Conservation (phyloP, 768 basidiomycete species). For the Auriscalpium orientale region DNA sequence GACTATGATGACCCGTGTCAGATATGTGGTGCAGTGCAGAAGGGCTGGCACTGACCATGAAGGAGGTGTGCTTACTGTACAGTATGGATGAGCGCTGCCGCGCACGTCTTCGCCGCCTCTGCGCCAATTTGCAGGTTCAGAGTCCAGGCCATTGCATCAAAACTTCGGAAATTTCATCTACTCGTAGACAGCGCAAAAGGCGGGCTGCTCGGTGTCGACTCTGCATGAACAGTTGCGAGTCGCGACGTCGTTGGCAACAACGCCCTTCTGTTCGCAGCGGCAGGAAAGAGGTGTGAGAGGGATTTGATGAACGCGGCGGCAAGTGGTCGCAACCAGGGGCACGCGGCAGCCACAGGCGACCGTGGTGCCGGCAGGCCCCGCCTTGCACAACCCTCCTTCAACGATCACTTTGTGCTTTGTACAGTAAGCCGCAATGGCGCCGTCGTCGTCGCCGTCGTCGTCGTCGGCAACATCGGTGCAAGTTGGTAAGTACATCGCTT, state of each 20-base stretch:
- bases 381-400: conserved; percentile 1
- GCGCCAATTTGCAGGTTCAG: too few relatives aligned
- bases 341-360: background rate
- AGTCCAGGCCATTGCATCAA: too few relatives aligned
- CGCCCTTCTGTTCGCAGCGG: background rate
- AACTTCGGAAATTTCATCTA: too few relatives aligned
- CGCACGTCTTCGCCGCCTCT: too few relatives aligned
- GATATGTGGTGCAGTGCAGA: background rate
- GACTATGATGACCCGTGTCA: background rate
- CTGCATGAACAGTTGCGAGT: background rate
- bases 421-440: conserved; percentile 47
- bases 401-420: conserved; percentile 7
- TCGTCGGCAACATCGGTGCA: conserved; percentile 79
- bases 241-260: background rate
- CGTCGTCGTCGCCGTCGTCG: conserved; percentile 57
- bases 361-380: background rate
- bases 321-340: background rate
- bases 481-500: conserved; percentile 65
- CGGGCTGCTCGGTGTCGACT: too few relatives aligned
- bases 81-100: too few relatives aligned
- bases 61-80: too few relatives aligned
- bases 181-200: too few relatives aligned
- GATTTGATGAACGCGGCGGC: background rate
- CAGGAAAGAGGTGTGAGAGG: too few relatives aligned
- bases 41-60: background rate